Evolutionary conservation across 2,329 filamentous ascomycete species (phyloP).

Genomic region (Domatiomyces globalis): DNA sequence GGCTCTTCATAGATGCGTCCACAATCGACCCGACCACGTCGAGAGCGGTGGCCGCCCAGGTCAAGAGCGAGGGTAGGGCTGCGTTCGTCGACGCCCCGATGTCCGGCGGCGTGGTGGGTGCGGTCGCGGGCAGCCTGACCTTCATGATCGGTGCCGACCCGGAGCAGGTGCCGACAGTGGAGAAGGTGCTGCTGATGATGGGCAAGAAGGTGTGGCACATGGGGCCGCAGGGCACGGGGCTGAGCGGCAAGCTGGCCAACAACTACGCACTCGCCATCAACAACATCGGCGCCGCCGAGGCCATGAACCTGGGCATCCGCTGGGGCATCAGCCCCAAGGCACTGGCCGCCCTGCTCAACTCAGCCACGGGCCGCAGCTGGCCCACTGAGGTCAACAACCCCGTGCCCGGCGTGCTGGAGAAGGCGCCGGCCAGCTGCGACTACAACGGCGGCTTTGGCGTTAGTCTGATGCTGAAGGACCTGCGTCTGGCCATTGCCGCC

Average conservation of each 20-base stretch:
- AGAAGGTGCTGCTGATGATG: constrained; percentile 63
- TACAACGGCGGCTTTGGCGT: constrained; percentile 69
- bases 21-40: constrained; percentile 90
- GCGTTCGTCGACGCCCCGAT: constrained; percentile 89
- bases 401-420: constrained; percentile 67
- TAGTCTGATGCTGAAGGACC: constrained; percentile 66
- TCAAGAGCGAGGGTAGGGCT: constrained; percentile 39
- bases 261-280: constrained; percentile 92
- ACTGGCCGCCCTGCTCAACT: constrained; percentile 77
- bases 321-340: constrained; percentile 51
- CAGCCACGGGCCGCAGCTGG: constrained; percentile 90
- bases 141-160: constrained; percentile 78
- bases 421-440: constrained; percentile 59
- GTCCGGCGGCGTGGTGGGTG: constrained; percentile 90
- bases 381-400: constrained; percentile 93
- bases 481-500: constrained; percentile 58
- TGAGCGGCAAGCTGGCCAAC: constrained; percentile 89
- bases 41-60: constrained; percentile 56
- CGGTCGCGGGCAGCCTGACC: constrained; percentile 70
- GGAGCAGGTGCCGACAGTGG: constrained; percentile 48
- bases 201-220: constrained; percentile 76
- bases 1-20: constrained; percentile 88
- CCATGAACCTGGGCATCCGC: constrained; percentile 50
- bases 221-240: constrained; percentile 67
- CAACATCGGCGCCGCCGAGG: constrained; percentile 61